phyloP scores from a whole-genome alignment of 768 basidiomycete species.

The Boletus rubroflammeus region DNA sequence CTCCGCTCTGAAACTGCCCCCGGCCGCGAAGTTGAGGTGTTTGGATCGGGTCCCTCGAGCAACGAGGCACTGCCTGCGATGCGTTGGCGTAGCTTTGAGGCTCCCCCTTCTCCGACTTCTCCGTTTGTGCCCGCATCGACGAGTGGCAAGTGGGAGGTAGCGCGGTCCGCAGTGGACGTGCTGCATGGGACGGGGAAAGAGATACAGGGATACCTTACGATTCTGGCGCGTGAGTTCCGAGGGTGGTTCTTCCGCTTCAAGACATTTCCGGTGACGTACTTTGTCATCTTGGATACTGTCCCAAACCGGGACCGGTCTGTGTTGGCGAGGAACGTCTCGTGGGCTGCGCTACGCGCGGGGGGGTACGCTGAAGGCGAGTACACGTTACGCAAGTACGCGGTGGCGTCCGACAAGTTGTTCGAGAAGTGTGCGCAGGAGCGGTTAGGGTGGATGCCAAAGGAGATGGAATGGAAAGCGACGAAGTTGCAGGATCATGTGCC shows the following conservation, averaged over 20 bases:
- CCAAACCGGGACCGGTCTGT: not conserved
- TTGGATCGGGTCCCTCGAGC: conserved; percentile 20
- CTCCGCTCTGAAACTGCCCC: conserved; percentile 30
- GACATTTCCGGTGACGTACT: conserved; percentile 30
- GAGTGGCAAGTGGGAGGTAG: conserved; percentile 9
- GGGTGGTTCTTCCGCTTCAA: conserved; percentile 32
- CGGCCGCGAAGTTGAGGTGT: conserved; percentile 18
- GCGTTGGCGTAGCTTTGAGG: conserved; percentile 21
- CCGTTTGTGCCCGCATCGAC: not conserved
- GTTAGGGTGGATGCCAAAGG: conserved; percentile 16
- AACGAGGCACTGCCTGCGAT: conserved; percentile 7
- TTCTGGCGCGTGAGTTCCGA: not conserved
- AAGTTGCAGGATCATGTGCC: conserved; percentile 8
- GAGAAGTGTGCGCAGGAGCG: conserved; percentile 15
- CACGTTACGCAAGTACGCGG: conserved; percentile 11
- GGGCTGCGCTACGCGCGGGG: conserved; percentile 28
- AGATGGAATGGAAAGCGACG: not conserved
- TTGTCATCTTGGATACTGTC: conserved; percentile 24
- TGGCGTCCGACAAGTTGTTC: conserved; percentile 18
- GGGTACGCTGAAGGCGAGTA: conserved; percentile 25
- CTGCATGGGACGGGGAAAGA: conserved; percentile 14
- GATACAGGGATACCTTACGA: conserved; percentile 10
- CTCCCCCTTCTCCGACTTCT: conserved; percentile 2
- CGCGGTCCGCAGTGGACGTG: conserved; percentile 17
- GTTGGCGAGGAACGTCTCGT: conserved; percentile 4